Evolutionary conservation across 2,329 filamentous ascomycete species (phyloP).

Genomic region (Coniella lustricola): DNA sequence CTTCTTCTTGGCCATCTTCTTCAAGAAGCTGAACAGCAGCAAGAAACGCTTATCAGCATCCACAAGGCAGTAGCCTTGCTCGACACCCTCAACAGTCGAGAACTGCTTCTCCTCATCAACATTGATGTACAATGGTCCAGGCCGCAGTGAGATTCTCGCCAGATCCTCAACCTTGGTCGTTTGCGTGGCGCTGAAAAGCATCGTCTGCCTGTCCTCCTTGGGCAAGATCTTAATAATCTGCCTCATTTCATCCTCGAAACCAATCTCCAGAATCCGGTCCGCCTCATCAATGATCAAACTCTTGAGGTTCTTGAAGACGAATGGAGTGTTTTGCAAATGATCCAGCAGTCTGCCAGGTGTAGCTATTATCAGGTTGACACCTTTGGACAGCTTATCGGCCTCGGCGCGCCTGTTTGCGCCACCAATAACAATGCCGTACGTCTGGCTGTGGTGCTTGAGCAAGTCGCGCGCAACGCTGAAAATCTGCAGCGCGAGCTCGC

Average conservation of each 20-base stretch:
- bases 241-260: conserved; percentile 97
- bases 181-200: conserved; percentile 98
- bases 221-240: conserved; percentile 93
- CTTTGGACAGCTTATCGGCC: conserved; percentile 88
- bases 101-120: conserved; percentile 86
- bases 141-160: conserved; percentile 83
- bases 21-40: conserved; percentile 88
- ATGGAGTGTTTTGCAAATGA: conserved; percentile 88
- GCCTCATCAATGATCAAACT: conserved; percentile 94
- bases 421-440: conserved; percentile 92
- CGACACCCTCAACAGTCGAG: conserved; percentile 85
- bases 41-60: conserved; percentile 91
- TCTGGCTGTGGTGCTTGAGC: conserved; percentile 88
- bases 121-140: conserved; percentile 92
- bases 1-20: conserved; percentile 90
- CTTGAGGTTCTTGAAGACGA: conserved; percentile 87
- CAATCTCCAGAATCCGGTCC: conserved; percentile 91
- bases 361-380: conserved; percentile 89
- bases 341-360: conserved; percentile 90
- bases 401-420: conserved; percentile 87
- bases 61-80: conserved; percentile 93
- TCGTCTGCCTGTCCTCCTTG: conserved; percentile 80
- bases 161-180: conserved; percentile 98
- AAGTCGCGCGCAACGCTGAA: conserved; percentile 92
- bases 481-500: conserved; percentile 91